Evolutionary conservation across 257 asterid species (phyloP), one percentile per base, ranked within the genome.

Genomic region (Perilla frutescens): DNA sequence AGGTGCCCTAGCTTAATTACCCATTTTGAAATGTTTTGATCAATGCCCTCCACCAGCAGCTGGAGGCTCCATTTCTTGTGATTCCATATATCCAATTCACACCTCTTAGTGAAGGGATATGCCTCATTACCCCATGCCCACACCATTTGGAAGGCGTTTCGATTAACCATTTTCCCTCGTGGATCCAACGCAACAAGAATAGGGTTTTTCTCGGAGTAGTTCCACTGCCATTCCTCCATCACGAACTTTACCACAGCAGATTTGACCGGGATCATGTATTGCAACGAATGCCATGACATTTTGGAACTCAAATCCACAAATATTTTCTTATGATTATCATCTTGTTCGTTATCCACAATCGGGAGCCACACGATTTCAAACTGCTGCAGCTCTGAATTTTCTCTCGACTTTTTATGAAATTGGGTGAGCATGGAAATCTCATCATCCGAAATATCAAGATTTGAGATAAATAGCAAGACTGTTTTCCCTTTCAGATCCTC

Each of bases 381-480:
- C 37, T 56, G 39, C 29, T 55, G 12, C 5, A 15, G 26, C 61
- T 61, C 7, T n/a, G 66, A 0, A 1, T n/a, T 39, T 1, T 2
- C 6, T 60, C 34, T n/a, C 2, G 64, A 31, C 20, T 61, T 50
- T 2, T 37, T 2, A 2, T 61, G 39, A 26, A 61, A 14, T 6
- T 2, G 3, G 13, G 7, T 13, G 34, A 61, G 44, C 13, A 3
- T 6, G 3, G 2, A 8, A 2, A 39, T 39, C 14, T 61, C 67
- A 37, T 37, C 34, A 6, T 37, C 0, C 4, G 67, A 14, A n/a
- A 61, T 61, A 6, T 40, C 11, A 3, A 61, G 67, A n/a, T 14
- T 34, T 14, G 67, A 61, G 48, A 61, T n/a, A 7, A 61, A 29
- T 61, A 61, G 32, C 67, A 61, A 8, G 6, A 61, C 67, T 13